Evolutionary conservation across 2,329 filamentous ascomycete genomes (phyloP).

Genomic region (Calonectria ilicicola): DNA sequence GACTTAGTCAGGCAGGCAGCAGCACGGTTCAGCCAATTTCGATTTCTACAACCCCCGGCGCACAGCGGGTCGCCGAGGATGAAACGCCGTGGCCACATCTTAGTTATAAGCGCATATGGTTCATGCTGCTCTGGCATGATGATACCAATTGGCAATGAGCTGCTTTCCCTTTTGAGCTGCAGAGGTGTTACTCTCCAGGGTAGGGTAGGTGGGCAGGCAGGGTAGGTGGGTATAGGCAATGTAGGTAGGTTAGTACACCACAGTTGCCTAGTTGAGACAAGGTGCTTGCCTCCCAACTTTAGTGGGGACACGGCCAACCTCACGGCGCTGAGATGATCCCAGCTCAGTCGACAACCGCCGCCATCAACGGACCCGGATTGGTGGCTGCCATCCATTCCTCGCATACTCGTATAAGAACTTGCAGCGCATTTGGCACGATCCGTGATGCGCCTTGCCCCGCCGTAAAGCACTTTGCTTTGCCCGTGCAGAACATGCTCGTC

Average conservation of each 20-base stretch:
- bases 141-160: constrained; percentile 6
- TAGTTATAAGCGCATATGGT: background rate
- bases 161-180: constrained; percentile 4
- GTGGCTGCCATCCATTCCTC: background rate
- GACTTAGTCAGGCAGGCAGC: background rate
- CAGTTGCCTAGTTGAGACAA: constrained; percentile 3
- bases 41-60: background rate
- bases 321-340: background rate
- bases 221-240: no score
- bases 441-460: background rate
- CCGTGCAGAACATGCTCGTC: background rate
- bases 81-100: background rate
- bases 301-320: background rate
- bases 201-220: no score
- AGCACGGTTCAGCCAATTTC: background rate
- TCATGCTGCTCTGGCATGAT: constrained; percentile 2
- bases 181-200: background rate
- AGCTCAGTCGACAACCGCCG: background rate
- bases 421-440: background rate
- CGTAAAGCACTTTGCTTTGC: background rate
- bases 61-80: background rate
- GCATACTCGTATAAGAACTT: background rate
- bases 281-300: background rate
- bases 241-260: background rate
- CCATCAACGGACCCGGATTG: background rate